Evolutionary conservation across 2,329 filamentous ascomycete species (phyloP), one percentile per base, ranked within the genome.

Genomic region (Arthrinium phaeospermum): DNA sequence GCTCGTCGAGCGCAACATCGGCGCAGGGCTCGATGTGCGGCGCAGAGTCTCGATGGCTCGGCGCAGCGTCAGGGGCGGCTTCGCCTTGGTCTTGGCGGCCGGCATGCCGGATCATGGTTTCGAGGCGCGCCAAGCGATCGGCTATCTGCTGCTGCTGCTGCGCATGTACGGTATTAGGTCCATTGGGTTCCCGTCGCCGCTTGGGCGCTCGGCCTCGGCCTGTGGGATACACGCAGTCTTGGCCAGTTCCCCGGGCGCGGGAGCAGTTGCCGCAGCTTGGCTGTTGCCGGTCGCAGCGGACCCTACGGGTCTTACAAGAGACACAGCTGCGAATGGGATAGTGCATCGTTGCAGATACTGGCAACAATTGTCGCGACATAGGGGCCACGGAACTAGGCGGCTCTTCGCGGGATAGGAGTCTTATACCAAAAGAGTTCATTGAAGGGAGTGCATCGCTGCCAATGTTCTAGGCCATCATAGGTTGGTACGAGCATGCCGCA

Each of bases 221-320:
- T 10, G 16, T 34, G 2, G 67, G 67, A 47, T 68, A 68, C 12
- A 46, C 44, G 24, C 67, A 68, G 14, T 47, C 67, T 22, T 46
- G 27, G 30, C 53, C 16, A 2, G 37, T 16, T 16, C 30, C 53
- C 6, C 19, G 30, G 30, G 53, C 53, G 53, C 53, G 53, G 24
- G 41, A 1, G 67, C 67, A 68, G 44, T 47, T 47, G 2, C 44
- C 44, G 34, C 67, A 68, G 10, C 6, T 22, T 3, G 67, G 67
- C 44, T 68, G 67, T 13, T 8, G 67, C 44, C 67, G 67, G 44
- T 68, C 67, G 44, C 67, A 68, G 30, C 53, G 53, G 27, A 61
- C 53, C 7, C 53, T 22, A 8, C 53, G 53, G 16, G 53, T 61
- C 16, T 30, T 61, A 3, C 53, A 61, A 5, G 53, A 10, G 8